Evolutionary conservation across 352 stramenopile species (phyloP).

Genomic region (Pythium myriotylum): DNA sequence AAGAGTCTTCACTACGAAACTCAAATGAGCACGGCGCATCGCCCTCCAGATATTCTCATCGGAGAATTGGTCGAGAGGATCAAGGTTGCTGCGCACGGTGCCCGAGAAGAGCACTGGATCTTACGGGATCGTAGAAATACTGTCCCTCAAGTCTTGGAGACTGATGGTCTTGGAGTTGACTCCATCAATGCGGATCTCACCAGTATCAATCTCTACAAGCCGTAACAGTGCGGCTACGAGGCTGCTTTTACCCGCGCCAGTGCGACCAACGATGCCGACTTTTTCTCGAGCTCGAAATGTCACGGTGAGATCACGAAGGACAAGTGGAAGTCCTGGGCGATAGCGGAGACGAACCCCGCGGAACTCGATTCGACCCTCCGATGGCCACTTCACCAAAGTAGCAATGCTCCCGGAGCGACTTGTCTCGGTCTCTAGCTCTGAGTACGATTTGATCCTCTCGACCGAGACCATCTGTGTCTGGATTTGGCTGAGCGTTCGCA

Average conservation of each 20-base stretch:
- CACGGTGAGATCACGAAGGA: slow-evolving; percentile 35
- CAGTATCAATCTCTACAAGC: slow-evolving; percentile 32
- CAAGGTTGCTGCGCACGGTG: slow-evolving; percentile 87
- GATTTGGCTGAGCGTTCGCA: slow-evolving; percentile 64
- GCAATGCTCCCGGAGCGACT: slow-evolving; percentile 88
- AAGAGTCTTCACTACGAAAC: slow-evolving; percentile 45
- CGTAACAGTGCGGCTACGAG: slow-evolving; percentile 42
- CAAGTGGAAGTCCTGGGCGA: slow-evolving; percentile 52
- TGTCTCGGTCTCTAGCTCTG: slow-evolving; percentile 51
- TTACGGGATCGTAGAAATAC: slow-evolving; percentile 61
- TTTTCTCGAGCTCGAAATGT: slow-evolving; percentile 33
- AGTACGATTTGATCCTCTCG: slow-evolving; percentile 71
- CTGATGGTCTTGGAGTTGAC: slow-evolving; percentile 56
- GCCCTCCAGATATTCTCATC: slow-evolving; percentile 54
- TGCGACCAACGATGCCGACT: slow-evolving; percentile 31
- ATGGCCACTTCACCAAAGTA: slow-evolving; percentile 78
- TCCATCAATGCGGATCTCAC: slow-evolving; percentile 85
- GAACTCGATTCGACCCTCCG: slow-evolving; percentile 83
- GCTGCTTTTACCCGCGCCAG: slow-evolving; percentile 41
- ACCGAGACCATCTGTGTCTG: slow-evolving; percentile 77
- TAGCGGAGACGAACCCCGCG: slow-evolving; percentile 92
- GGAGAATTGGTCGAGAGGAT: slow-evolving; percentile 79
- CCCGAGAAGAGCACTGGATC: slow-evolving; percentile 92
- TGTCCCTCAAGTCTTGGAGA: slow-evolving; percentile 31
- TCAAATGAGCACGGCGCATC: slow-evolving; percentile 36